Evolutionary conservation across 1,139 yeast genomes (phyloP), one percentile per base, ranked within the genome.

Genomic region (Scheffersomyces parashehatae): DNA sequence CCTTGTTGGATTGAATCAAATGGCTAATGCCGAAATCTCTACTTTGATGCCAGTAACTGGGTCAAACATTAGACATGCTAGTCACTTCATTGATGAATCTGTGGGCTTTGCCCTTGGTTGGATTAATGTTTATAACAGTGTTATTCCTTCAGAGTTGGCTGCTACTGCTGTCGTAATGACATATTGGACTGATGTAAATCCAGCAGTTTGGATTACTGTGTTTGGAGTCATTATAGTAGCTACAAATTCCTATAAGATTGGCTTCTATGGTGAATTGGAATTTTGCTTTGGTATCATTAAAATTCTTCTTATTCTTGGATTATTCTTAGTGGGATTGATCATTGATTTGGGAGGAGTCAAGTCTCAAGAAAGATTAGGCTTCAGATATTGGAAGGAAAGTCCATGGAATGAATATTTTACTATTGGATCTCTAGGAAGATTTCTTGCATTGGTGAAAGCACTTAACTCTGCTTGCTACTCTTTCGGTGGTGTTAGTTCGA

Each of bases 171-270:
- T 64, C 9, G 55, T 65, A 20, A 56, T 64, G 50, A 43, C 58
- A 3, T 61, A 55, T 42, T 61, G 65, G 65, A 36, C 58, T 1
- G 59, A 55, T 38, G 36, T 53, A 12, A 56, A 49, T 37, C 56
- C 64, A 3, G 64, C 62, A 9, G 60, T 61, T 11, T 67, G 58
- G 58, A 62, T 67, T 33, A 52, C 68, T 5, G 52, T 63, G 28
- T 68, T 86, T 9, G 73, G 85, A 37, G 79, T 70, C 12, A 62
- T 61, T 37, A 57, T 56, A 12, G 39, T 64, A 4, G 51, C 63
- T 5, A 54, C 62, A 32, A 66, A 66, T 45, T 47, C 54, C 12
- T 57, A 57, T 35, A 58, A 58, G n/a, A 60, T 65, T 11, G 54
- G 58, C 39, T 59, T 54, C 45, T 66, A 64, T 45, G 71, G 71